Evolutionary conservation across 257 asterid genomes (phyloP).

Genomic region (Solanum clarkiae): DNA sequence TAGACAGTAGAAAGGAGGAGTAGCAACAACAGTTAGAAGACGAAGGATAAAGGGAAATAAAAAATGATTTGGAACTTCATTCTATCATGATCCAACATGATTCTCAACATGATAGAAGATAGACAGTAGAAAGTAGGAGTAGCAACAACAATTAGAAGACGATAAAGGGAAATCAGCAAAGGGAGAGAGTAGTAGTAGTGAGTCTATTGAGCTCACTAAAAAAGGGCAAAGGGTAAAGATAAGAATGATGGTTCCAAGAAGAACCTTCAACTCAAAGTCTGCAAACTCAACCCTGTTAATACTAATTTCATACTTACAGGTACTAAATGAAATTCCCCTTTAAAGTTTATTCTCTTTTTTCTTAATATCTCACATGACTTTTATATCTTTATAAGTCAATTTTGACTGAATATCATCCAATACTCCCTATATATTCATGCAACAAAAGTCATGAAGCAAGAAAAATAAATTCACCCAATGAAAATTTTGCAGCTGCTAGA

Average conservation of each 20-base stretch:
- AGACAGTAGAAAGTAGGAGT: constrained; percentile 2
- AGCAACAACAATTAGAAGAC: background rate
- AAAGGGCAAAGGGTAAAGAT: constrained; percentile 86
- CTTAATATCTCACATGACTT: too few relatives aligned
- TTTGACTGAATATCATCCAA: too few relatives aligned
- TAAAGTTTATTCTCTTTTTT: background rate
- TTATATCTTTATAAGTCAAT: too few relatives aligned
- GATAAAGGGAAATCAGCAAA: constrained; percentile 23
- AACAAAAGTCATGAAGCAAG: too few relatives aligned
- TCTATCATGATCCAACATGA: too few relatives aligned
- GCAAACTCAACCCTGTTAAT: constrained; percentile 72
- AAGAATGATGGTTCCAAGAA: constrained; percentile 34
- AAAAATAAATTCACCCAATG: too few relatives aligned
- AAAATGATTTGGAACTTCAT: too few relatives aligned
- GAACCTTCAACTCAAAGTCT: constrained; percentile 55
- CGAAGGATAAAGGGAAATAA: constrained; percentile 19
- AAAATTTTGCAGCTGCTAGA: too few relatives aligned
- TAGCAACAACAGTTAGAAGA: constrained; percentile 1
- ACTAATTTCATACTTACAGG: constrained; percentile 74
- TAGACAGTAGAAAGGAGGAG: constrained; percentile 1
- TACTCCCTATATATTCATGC: too few relatives aligned
- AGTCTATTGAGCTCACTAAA: constrained; percentile 41
- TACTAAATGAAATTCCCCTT: background rate
- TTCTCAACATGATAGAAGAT: too few relatives aligned
- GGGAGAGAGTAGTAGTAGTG: constrained; percentile 34